A percentile compares a stretch with the other conserved stretches of the same genome.
Conservation (phyloP, 805 yeast genomes). For the Teunomyces lycoperdinae region DNA sequence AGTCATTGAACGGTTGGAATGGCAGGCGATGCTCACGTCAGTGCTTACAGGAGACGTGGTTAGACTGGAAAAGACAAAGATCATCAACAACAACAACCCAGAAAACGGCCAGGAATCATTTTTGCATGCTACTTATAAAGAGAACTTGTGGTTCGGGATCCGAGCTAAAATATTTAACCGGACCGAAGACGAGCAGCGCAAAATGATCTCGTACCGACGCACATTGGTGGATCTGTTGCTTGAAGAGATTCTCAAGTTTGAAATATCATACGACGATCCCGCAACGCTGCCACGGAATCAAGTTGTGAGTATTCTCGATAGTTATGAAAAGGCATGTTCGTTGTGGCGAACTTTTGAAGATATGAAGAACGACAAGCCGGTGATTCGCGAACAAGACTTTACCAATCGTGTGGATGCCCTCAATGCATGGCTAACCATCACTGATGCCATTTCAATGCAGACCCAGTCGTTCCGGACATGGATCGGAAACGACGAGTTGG, state of each 20-base stretch:
- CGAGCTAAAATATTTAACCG: conserved; percentile 80
- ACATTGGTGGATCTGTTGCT: conserved; percentile 70
- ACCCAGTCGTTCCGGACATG: conserved; percentile 61
- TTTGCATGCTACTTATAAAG: conserved; percentile 55
- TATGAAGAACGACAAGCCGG: conserved; percentile 76
- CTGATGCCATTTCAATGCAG: conserved; percentile 64
- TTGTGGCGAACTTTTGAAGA: conserved; percentile 78
- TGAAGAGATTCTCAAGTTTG: conserved; percentile 65
- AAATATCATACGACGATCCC: conserved; percentile 44
- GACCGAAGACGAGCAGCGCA: conserved; percentile 72
- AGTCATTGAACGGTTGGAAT: conserved; percentile 78
- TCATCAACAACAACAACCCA: conserved; percentile 47
- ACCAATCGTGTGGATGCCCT: conserved; percentile 68
- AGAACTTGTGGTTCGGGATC: conserved; percentile 84
- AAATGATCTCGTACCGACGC: conserved; percentile 65
- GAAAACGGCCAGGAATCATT: conserved; percentile 45
- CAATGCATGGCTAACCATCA: conserved; percentile 78
- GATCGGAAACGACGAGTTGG: conserved; percentile 83
- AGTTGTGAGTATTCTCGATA: conserved; percentile 55
- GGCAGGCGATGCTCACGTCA: conserved; percentile 91
- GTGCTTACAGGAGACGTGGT: conserved; percentile 96
- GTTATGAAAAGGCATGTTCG: conserved; percentile 64
- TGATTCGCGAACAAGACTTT: conserved; percentile 62
- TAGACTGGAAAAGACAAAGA: conserved; percentile 79
- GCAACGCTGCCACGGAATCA: conserved; percentile 36